Evolutionary conservation across 257 asterid genomes (phyloP).

Genomic region (Capsicum chinense): DNA sequence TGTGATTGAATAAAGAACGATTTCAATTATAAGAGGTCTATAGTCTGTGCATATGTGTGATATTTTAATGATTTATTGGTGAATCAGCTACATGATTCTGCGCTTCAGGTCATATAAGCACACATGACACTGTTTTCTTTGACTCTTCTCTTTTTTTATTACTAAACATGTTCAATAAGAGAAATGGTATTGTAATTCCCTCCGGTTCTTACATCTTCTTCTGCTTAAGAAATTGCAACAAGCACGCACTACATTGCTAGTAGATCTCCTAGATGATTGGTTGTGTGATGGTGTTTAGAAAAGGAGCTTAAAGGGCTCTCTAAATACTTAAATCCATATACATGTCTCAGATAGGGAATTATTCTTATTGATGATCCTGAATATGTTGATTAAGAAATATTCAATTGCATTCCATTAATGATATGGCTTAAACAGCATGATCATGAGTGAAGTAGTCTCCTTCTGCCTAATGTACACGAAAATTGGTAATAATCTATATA

Average conservation of each 20-base stretch:
- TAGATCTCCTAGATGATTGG: slow-evolving; percentile 27
- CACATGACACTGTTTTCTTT: neutral
- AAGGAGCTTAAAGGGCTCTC: slow-evolving; percentile 19
- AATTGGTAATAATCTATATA: neutral
- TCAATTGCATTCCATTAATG: slow-evolving; percentile 8
- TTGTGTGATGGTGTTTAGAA: neutral
- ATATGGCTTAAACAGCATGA: slow-evolving; percentile 15
- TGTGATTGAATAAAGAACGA: slow-evolving; percentile 3
- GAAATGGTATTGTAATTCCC: neutral
- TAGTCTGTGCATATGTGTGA: neutral
- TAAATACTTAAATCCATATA: neutral
- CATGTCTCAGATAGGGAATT: neutral
- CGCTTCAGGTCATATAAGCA: neutral
- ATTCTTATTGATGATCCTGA: slow-evolving; percentile 21
- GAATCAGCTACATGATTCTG: neutral
- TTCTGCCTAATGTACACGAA: neutral
- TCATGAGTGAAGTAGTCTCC: neutral
- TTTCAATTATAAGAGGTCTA: slow-evolving; percentile 1
- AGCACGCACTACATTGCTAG: slow-evolving; percentile 12
- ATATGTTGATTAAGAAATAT: slow-evolving; percentile 23
- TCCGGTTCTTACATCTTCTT: slow-evolving; percentile 1
- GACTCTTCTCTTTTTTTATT: neutral
- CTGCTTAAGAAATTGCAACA: slow-evolving; percentile 24
- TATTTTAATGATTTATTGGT: neutral
- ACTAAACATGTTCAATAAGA: slow-evolving; percentile 3